phyloP scores from a whole-genome alignment of 257 asterid species.

The Primulina huaijiensis region DNA sequence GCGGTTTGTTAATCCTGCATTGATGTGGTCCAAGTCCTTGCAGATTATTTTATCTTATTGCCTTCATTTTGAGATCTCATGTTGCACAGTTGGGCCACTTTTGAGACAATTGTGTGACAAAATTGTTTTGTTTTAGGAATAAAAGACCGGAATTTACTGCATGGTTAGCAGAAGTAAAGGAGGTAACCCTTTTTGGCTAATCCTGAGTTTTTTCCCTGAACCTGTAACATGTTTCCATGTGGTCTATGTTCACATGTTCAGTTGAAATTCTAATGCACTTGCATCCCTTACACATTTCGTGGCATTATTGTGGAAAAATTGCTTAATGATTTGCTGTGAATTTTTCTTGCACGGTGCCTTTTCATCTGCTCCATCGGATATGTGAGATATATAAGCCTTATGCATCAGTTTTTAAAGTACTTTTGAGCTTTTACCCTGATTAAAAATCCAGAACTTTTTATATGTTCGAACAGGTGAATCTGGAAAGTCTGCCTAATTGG shows the following conservation, averaged over 20 bases:
- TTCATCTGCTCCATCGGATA: not conserved
- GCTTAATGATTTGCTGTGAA: not conserved
- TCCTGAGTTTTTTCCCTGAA: not conserved
- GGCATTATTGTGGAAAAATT: not conserved
- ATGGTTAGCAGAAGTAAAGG: slow-evolving; percentile 84
- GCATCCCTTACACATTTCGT: not conserved
- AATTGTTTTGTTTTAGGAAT: slow-evolving; percentile 51
- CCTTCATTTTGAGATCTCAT: slow-evolving; percentile 1
- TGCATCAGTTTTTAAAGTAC: slow-evolving; percentile 7
- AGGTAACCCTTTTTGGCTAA: slow-evolving; percentile 41
- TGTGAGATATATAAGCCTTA: not conserved
- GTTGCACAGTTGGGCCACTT: not conserved
- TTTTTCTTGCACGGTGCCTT: not conserved
- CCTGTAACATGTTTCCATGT: not conserved
- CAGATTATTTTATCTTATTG: not conserved
- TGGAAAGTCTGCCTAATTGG: slow-evolving; percentile 92
- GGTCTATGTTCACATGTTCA: not conserved
- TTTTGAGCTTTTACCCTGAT: slow-evolving; percentile 8
- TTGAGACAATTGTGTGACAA: slow-evolving; percentile 19
- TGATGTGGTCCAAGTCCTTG: not conserved
- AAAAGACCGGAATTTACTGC: slow-evolving; percentile 97
- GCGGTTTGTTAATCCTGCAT: not conserved
- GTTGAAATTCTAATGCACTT: slow-evolving; percentile 1
- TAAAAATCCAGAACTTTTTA: slow-evolving; percentile 14
- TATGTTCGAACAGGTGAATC: slow-evolving; percentile 61